Evolutionary conservation across 2,329 filamentous ascomycete genomes (phyloP).

Genomic region (Xylariaceae sp.): DNA sequence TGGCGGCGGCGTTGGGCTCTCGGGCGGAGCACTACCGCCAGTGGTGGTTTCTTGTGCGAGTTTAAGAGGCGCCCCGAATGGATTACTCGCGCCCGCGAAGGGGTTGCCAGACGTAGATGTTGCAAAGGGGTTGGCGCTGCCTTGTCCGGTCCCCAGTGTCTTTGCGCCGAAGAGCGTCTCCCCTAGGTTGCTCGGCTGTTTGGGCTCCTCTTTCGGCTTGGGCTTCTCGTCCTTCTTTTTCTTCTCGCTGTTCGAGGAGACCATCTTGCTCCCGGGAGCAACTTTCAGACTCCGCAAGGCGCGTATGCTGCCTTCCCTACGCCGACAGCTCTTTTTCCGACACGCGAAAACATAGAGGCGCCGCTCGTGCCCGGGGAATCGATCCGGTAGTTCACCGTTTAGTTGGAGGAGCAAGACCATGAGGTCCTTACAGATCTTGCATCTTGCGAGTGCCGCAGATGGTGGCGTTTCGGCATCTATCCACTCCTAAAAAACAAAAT

Average conservation of each 20-base stretch:
- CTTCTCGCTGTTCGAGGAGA: slow-evolving; percentile 41
- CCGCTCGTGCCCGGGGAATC: slow-evolving; percentile 85
- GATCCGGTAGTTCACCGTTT: slow-evolving; percentile 85
- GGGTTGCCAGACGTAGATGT: slow-evolving; percentile 57
- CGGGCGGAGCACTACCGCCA: not conserved
- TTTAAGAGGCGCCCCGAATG: slow-evolving; percentile 48
- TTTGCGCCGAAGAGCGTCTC: slow-evolving; percentile 74
- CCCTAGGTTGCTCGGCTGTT: slow-evolving; percentile 58
- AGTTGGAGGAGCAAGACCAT: slow-evolving; percentile 89
- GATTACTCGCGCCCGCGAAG: slow-evolving; percentile 61
- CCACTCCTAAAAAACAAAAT: slow-evolving; percentile 70
- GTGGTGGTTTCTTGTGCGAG: not conserved
- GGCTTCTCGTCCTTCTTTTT: slow-evolving; percentile 45
- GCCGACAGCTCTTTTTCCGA: slow-evolving; percentile 75
- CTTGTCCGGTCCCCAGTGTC: slow-evolving; percentile 43
- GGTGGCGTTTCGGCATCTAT: slow-evolving; percentile 73
- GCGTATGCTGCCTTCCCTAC: slow-evolving; percentile 82
- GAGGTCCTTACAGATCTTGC: slow-evolving; percentile 82
- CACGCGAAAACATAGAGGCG: slow-evolving; percentile 88
- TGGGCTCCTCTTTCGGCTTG: slow-evolving; percentile 42
- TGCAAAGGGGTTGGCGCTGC: slow-evolving; percentile 67
- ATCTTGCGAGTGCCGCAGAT: slow-evolving; percentile 78
- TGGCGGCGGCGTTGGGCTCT: not conserved
- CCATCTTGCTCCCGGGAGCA: slow-evolving; percentile 33
- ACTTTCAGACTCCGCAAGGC: slow-evolving; percentile 72